A percentile compares a stretch with the other conserved stretches of the same genome.
Conservation (phyloP, 2,329 filamentous ascomycete genomes). For the Colletotrichum viniferum region DNA sequence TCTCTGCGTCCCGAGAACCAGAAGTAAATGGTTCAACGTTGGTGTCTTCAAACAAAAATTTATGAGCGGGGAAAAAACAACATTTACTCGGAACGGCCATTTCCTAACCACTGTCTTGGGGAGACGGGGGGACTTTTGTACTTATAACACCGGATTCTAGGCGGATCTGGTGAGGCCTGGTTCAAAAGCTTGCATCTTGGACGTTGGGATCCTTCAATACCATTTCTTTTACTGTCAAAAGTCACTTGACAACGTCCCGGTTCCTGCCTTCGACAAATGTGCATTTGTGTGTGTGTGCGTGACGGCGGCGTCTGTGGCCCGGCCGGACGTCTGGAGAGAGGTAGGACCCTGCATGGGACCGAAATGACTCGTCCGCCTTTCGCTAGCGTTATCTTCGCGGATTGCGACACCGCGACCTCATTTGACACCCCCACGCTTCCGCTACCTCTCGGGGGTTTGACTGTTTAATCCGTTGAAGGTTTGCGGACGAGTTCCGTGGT, state of each 20-base stretch:
- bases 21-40: constrained; percentile 57
- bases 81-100: constrained; percentile 11
- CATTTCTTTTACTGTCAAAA: constrained; percentile 15
- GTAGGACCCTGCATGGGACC: neutral
- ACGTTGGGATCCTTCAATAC: constrained; percentile 22
- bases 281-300: neutral
- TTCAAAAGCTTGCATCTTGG: constrained; percentile 27
- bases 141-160: constrained; percentile 37
- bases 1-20: constrained; percentile 87
- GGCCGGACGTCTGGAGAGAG: neutral
- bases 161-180: constrained; percentile 21
- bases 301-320: neutral
- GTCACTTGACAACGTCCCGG: neutral
- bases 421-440: neutral
- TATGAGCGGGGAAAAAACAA: neutral
- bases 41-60: constrained; percentile 4
- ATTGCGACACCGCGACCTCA: neutral
- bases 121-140: constrained; percentile 31
- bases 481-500: neutral
- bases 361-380: neutral
- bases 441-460: neutral
- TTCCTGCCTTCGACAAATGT: too few species aligned
- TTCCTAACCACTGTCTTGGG: constrained; percentile 18
- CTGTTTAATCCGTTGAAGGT: neutral
- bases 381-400: neutral